Evolutionary conservation across 441 rosid species (phyloP), one percentile per base, ranked within the genome.

Genomic region (Euphorbia celastroides): DNA sequence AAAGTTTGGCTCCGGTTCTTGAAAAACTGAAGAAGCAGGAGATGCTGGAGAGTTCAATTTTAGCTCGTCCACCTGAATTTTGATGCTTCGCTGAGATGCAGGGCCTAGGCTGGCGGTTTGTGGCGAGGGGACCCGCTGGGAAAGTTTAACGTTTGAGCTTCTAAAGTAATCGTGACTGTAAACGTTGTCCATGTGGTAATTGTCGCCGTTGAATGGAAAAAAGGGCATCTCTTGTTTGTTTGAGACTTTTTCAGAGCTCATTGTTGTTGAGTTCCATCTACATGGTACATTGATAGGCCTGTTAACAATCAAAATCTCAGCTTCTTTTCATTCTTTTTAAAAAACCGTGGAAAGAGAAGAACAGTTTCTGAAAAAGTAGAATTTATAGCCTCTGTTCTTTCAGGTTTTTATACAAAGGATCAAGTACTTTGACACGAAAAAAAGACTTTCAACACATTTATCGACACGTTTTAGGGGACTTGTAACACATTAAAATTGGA

Each of bases 241-340:
- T 19, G 66, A 41, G 36, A 73, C 77, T 12, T 81, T 78, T 11
- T 79, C 80, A 20, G 77, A 78, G 60, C 60, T 64, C 67, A 64
- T 27, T 48, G 75, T 72, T 44, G 67, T 46, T 14, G 88, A 82
- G 77, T 77, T 86, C 95, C 92, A 85, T 82, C 95, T 80, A 62
- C 82, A 61, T 57, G 93, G 92, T 44, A 86, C 88, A 66, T 88
- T 88, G 60, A 93, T 84, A 44, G 96, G 95, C 84, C 96, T 87
- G 77, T 14, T 50, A 22, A 56, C 13, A 54, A 60, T 27, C 7
- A 59, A 69, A 30, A 51, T 73, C 56, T 41, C 23, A 55, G 65
- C 36, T 52, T 54, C n/a, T n/a, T n/a, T n/a, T n/a, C n/a, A n/a
- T n/a, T n/a, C n/a, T n/a, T n/a, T n/a, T n/a, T n/a, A n/a, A n/a